phyloP scores from a whole-genome alignment of 2,329 filamentous ascomycete species.

The Leptosphaerulina australis region DNA sequence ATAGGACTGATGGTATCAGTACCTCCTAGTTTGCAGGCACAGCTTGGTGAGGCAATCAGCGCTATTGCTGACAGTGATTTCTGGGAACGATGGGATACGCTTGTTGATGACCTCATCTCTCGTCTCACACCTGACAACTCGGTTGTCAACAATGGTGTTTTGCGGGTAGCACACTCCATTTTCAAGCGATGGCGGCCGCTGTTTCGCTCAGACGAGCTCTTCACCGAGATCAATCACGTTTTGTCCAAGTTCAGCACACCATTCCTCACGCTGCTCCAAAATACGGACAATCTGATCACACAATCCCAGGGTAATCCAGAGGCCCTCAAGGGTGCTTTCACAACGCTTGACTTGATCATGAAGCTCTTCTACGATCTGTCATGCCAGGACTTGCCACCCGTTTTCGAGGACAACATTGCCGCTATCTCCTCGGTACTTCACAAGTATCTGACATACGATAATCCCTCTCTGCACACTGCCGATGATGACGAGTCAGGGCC shows the following conservation, averaged over 20 bases:
- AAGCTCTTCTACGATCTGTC: conserved; percentile 96
- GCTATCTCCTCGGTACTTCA: conserved; percentile 80
- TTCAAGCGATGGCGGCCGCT: conserved; percentile 95
- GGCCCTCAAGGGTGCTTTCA: conserved; percentile 76
- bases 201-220: conserved; percentile 90
- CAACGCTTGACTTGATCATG: conserved; percentile 83
- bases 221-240: conserved; percentile 95
- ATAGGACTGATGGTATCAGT: conserved; percentile 96
- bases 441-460: conserved; percentile 92
- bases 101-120: conserved; percentile 89
- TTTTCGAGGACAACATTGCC: conserved; percentile 87
- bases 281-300: conserved; percentile 72
- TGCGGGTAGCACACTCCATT: conserved; percentile 97
- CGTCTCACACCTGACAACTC: conserved; percentile 82
- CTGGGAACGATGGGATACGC: conserved; percentile 93
- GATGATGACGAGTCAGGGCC: conserved; percentile 89
- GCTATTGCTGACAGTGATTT: conserved; percentile 98
- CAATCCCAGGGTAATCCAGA: conserved; percentile 77
- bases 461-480: conserved; percentile 78
- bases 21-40: conserved; percentile 83
- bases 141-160: conserved; percentile 86
- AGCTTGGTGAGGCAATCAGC: conserved; percentile 95
- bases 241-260: conserved; percentile 81
- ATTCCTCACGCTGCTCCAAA: conserved; percentile 79
- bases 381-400: conserved; percentile 93